phyloP scores from a whole-genome alignment of 768 basidiomycete genomes.

The Russula vinacea region DNA sequence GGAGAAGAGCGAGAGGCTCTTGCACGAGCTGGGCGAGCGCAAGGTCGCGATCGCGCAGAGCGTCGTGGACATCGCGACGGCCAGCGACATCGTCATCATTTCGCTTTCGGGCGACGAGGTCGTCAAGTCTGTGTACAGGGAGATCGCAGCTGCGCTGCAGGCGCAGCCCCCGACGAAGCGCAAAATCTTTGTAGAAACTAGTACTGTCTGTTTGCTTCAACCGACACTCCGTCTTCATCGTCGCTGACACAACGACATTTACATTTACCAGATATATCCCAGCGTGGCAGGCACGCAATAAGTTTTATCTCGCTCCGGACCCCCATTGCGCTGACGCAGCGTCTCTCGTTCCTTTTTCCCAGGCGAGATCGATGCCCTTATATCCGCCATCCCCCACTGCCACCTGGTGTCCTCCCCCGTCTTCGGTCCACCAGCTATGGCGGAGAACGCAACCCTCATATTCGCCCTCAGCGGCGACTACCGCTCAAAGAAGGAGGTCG shows the following conservation, averaged over 20 bases:
- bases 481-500: slow-evolving; percentile 77
- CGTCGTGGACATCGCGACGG: slow-evolving; percentile 25
- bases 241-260: slow-evolving; percentile 15
- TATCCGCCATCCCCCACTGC: slow-evolving; percentile 56
- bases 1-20: slow-evolving; percentile 57
- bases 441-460: slow-evolving; percentile 62
- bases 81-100: slow-evolving; percentile 71
- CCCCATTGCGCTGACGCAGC: not conserved
- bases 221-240: too few relatives aligned
- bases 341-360: slow-evolving; percentile 15
- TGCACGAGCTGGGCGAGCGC: slow-evolving; percentile 52
- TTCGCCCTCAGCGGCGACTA: slow-evolving; percentile 78
- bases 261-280: slow-evolving; percentile 51
- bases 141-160: slow-evolving; percentile 57
- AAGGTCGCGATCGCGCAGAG: slow-evolving; percentile 52
- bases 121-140: slow-evolving; percentile 58
- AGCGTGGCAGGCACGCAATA: slow-evolving; percentile 44
- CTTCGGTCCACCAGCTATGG: slow-evolving; percentile 67
- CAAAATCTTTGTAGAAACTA: slow-evolving; percentile 84
- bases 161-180: slow-evolving; percentile 42
- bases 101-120: slow-evolving; percentile 70
- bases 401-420: slow-evolving; percentile 75
- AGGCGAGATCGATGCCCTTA: slow-evolving; percentile 67
- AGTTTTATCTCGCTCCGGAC: slow-evolving; percentile 1
- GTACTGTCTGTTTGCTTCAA: too few relatives aligned